Percentiles rank a stretch among this genome's conserved stretches.
phyloP scores from a whole-genome alignment of 768 basidiomycete genomes.

The Russula sp. region DNA sequence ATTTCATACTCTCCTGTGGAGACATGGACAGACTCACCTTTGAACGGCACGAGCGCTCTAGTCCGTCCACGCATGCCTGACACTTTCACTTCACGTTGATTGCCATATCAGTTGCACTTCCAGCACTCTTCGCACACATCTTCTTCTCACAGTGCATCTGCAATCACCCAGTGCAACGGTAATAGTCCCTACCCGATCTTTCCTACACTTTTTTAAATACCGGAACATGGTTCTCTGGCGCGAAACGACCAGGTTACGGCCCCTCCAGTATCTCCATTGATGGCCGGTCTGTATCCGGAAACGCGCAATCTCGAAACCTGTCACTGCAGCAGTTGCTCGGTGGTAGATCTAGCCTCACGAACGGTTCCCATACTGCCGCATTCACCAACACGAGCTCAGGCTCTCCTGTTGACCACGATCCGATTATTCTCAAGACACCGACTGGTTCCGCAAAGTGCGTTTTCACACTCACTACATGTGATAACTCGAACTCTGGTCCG shows the following conservation, averaged over 20 bases:
- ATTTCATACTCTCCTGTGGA: conserved; percentile 43
- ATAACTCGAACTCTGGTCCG: conserved; percentile 37
- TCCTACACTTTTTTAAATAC: conserved; percentile 26
- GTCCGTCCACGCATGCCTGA: conserved; percentile 5
- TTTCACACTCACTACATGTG: not conserved
- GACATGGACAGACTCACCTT: conserved; percentile 43
- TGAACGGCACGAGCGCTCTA: conserved; percentile 36
- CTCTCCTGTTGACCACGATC: conserved; percentile 44
- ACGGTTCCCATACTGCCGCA: conserved; percentile 42
- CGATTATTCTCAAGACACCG: conserved; percentile 36
- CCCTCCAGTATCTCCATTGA: conserved; percentile 21
- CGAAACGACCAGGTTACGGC: conserved; percentile 1
- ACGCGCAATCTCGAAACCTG: conserved; percentile 28
- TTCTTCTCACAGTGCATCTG: conserved; percentile 39
- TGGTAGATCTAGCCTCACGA: conserved; percentile 34
- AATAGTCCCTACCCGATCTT: not conserved
- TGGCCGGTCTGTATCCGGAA: conserved; percentile 32
- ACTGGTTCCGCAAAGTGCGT: conserved; percentile 35
- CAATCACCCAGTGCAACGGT: conserved; percentile 45
- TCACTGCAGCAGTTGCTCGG: conserved; percentile 37
- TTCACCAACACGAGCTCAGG: conserved; percentile 38
- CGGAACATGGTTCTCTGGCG: conserved; percentile 38
- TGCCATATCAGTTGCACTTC: conserved; percentile 35
- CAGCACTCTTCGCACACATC: conserved; percentile 40
- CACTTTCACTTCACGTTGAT: not conserved